These are phyloP conservation scores for Leucogyrophana mollusca DNA, from an alignment of 768 basidiomycete genomes.

Conservation along the genomic window DNA sequence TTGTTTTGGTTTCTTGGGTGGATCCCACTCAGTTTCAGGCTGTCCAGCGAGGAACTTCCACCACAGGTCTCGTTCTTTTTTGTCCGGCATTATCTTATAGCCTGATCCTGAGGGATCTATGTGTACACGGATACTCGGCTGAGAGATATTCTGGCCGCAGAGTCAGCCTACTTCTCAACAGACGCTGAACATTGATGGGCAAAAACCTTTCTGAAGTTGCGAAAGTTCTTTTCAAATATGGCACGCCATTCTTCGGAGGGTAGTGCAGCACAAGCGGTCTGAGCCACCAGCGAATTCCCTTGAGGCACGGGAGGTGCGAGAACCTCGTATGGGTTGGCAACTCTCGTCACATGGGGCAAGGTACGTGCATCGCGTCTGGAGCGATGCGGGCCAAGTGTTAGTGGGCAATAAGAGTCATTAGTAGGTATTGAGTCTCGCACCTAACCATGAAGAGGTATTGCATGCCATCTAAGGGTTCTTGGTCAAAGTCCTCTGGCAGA, in stretches of 20 bases:
- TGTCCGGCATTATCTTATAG: slow-evolving; percentile 58
- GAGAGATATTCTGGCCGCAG: slow-evolving; percentile 56
- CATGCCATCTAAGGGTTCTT: slow-evolving; percentile 67
- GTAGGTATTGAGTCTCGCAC: too few relatives aligned
- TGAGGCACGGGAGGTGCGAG: slow-evolving; percentile 26
- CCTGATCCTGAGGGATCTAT: slow-evolving; percentile 3
- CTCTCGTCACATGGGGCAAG: slow-evolving; percentile 66
- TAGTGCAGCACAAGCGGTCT: slow-evolving; percentile 35
- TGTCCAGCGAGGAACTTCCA: slow-evolving; percentile 74
- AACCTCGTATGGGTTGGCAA: slow-evolving; percentile 63
- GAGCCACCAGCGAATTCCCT: slow-evolving; percentile 8
- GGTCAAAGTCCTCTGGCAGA: slow-evolving; percentile 67
- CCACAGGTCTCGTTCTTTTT: slow-evolving; percentile 73
- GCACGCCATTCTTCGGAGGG: slow-evolving; percentile 70
- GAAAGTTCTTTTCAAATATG: slow-evolving; percentile 56
- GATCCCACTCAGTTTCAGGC: slow-evolving; percentile 68
- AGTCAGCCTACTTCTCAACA: slow-evolving; percentile 7
- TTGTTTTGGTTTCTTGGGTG: slow-evolving; percentile 41
- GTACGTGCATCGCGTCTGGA: slow-evolving; percentile 67
- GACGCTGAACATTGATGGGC: neutral
- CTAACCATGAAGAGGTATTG: slow-evolving; percentile 82
- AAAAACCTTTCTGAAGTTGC: slow-evolving; percentile 58
- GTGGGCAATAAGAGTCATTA: too few relatives aligned
- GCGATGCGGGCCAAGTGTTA: slow-evolving; percentile 1
- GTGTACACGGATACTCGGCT: slow-evolving; percentile 48